Percentiles rank a stretch among this genome's conserved stretches.
Evolutionary conservation across 1,284 basidiomycete genomes (phyloP).

Genomic region (Earliella scabrosa): DNA sequence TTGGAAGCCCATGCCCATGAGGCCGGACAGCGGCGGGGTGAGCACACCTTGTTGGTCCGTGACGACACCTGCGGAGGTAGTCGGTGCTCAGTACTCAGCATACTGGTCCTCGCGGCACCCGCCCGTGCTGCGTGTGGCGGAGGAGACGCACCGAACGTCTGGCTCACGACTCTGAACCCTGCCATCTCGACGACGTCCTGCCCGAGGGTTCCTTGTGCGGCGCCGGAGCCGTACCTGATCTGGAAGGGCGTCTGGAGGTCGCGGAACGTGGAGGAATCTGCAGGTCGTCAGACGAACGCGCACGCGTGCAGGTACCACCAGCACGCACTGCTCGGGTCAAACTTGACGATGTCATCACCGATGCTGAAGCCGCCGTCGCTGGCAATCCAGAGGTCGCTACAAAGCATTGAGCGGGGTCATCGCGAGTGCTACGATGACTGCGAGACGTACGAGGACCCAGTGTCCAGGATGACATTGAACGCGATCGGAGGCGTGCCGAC

Average conservation of each 20-base stretch:
- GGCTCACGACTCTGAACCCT: constrained; percentile 45
- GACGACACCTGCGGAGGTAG: constrained; percentile 27
- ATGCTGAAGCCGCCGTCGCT: constrained; percentile 15
- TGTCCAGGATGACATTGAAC: constrained; percentile 52
- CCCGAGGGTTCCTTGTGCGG: constrained; percentile 39
- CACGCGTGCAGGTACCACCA: no score
- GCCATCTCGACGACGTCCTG: constrained; percentile 47
- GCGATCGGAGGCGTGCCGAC: constrained; percentile 44
- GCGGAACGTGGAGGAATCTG: constrained; percentile 31
- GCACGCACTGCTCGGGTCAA: constrained; percentile 25
- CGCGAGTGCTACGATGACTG: not conserved
- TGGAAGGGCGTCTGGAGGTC: constrained; percentile 29
- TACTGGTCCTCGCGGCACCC: no score
- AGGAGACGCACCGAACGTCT: constrained; percentile 44
- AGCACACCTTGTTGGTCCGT: constrained; percentile 31
- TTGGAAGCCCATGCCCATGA: constrained; percentile 44
- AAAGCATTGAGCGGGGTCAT: not conserved
- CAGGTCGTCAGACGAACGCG: not conserved
- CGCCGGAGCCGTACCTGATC: constrained; percentile 41
- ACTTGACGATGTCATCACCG: constrained; percentile 25
- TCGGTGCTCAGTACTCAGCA: not conserved
- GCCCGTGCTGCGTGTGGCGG: not conserved
- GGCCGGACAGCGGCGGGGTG: constrained; percentile 36
- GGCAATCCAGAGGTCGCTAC: constrained; percentile 35
- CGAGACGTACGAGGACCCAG: constrained; percentile 54